Evolutionary conservation across 108 stramenopile genomes (phyloP).

Genomic region (Poteriospumella lacustris): DNA sequence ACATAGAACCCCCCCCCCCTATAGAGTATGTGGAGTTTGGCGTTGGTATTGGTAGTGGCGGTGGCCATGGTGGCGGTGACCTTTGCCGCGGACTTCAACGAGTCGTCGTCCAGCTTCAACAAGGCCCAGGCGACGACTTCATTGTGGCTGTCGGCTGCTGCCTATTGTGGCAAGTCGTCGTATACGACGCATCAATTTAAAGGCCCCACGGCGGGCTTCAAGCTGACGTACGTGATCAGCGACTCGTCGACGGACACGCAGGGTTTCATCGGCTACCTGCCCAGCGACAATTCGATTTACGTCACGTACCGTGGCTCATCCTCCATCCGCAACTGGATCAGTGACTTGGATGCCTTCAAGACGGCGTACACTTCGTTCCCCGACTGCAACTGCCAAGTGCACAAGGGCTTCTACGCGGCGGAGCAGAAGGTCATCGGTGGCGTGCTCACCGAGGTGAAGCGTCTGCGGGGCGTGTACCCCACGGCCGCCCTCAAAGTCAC

Average conservation of each 20-base stretch:
- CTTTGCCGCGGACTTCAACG: no score
- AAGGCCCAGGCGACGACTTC: neutral
- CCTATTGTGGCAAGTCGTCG: neutral
- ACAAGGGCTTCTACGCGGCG: constrained; percentile 26
- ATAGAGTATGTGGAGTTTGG: no score
- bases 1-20: no score
- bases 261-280: neutral
- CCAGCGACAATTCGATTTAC: neutral
- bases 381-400: constrained; percentile 18
- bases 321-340: constrained; percentile 13
- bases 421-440: neutral
- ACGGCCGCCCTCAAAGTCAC: constrained; percentile 3
- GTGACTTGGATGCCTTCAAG: constrained; percentile 18
- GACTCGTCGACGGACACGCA: neutral
- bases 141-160: constrained; percentile 9
- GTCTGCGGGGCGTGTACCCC: neutral
- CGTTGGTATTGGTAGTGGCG: no score
- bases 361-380: neutral
- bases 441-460: neutral
- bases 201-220: neutral
- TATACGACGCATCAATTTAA: constrained; percentile 5
- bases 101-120: neutral
- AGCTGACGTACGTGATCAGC: neutral
- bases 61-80: no score
- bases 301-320: constrained; percentile 8